Base-by-base conservation (phyloP, 306 rosid species). In the Cercis canadensis region DNA sequence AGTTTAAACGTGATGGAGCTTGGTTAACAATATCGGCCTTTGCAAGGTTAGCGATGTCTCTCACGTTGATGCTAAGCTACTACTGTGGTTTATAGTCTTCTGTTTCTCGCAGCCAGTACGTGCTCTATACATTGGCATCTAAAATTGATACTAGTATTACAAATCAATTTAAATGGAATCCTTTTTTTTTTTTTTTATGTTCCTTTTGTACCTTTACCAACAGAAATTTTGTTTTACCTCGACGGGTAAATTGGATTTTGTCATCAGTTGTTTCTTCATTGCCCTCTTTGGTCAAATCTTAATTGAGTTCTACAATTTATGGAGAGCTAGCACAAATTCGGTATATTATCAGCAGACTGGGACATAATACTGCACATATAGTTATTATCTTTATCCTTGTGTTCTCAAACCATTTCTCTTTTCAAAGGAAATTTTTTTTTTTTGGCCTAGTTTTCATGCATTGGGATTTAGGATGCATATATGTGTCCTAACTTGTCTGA, bases 21-120 rank as follows among this genome's bases (percentile, higher is more conserved):
- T 77, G 82, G 65, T 57, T 76, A 69, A 64, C 56, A 21, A 40
- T 74, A 11, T 64, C 49, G 6, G 45, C 24, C 40, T 5, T 58
- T 65, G 33, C 8, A 69, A 74, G 77, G 80, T 78, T 61, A 40
- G 73, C 29, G 5, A 67, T 47, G 54, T 46, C 61, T 73, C 36
- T 52, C 12, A 10, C 11, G 63, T 58, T 49, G 33, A 36, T 43
- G 6, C 67, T 51, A 41, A 49, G 41, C 49, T 54, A 52, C 49
- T 67, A 36, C 53, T 12, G 24, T 61, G 19, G 39, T 69, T 57
- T 39, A 65, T 3, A 34, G 15, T 79, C 45, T 46, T 63, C 2
- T 18, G 65, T 66, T 62, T 53, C 40, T 37, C 1, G 43, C 43
- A 5, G 43, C 7, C 43, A 37, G 43, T 59, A 47, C 45, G 11